Evolutionary conservation across 176 grass and related monocot species (phyloP).

Genomic region (Chloris gayana): DNA sequence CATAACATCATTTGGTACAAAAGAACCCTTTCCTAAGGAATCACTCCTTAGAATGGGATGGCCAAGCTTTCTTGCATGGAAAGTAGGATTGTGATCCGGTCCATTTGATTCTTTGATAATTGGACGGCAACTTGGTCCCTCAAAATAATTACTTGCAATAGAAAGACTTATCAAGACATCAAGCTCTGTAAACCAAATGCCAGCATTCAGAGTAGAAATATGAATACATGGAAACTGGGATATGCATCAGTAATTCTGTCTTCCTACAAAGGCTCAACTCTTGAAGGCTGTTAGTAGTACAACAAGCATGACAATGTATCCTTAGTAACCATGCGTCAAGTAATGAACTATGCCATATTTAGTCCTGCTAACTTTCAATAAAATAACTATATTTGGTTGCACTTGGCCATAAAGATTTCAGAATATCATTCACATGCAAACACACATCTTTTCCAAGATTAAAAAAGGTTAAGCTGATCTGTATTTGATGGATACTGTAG

Average conservation of each 20-base stretch:
- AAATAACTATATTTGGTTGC: slow-evolving; percentile 4
- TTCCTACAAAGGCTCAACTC: not conserved
- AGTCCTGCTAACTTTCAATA: not conserved
- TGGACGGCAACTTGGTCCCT: slow-evolving; percentile 79
- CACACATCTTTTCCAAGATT: too few species aligned
- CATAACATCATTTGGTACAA: slow-evolving; percentile 84
- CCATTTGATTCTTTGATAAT: slow-evolving; percentile 62
- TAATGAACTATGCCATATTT: not conserved
- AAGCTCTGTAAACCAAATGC: slow-evolving; percentile 63
- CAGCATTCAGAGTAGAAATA: slow-evolving; percentile 24
- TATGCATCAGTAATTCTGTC: not conserved
- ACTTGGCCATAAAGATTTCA: slow-evolving; percentile 31
- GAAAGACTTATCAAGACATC: slow-evolving; percentile 90
- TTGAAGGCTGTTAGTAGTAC: not conserved
- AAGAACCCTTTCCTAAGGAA: slow-evolving; percentile 77
- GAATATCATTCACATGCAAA: slow-evolving; percentile 20
- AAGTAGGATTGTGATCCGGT: slow-evolving; percentile 57
- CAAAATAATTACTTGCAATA: slow-evolving; percentile 85
- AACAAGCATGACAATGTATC: not conserved
- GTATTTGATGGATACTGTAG: not conserved
- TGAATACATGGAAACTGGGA: slow-evolving; percentile 3
- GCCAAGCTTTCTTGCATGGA: slow-evolving; percentile 80
- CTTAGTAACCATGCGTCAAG: slow-evolving; percentile 18
- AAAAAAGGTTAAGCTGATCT: too few species aligned
- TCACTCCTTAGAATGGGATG: slow-evolving; percentile 84